Evolutionary conservation across 2,329 filamentous ascomycete genomes (phyloP).

Genomic region (Neofusicoccum umdonicola): DNA sequence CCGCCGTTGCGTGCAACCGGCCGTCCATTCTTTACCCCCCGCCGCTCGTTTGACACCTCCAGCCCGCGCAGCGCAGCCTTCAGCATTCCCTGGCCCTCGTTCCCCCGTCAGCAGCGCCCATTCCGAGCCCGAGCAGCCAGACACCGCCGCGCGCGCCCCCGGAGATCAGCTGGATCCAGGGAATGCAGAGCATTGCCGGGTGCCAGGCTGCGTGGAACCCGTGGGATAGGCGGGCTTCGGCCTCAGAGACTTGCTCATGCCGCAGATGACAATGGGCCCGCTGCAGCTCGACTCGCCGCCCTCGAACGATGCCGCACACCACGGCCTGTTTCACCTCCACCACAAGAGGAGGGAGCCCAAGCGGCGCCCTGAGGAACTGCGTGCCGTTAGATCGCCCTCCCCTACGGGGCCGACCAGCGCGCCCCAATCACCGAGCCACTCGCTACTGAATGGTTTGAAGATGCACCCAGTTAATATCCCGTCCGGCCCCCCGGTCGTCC

Average conservation of each 20-base stretch:
- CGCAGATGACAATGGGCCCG: constrained; percentile 15
- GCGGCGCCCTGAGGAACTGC: constrained; percentile 12
- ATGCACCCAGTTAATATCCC: constrained; percentile 15
- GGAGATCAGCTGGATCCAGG: not conserved
- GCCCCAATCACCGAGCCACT: constrained; percentile 14
- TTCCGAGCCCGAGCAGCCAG: not conserved
- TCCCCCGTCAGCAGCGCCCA: not conserved
- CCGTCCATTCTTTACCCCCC: constrained; percentile 11
- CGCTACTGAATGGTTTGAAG: constrained; percentile 14
- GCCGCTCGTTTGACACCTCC: constrained; percentile 8
- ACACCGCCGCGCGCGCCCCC: not conserved
- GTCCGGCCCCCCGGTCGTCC: constrained; percentile 5
- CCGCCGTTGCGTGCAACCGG: constrained; percentile 10
- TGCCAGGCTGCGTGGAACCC: constrained; percentile 12
- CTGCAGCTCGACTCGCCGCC: constrained; percentile 3
- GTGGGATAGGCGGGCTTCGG: constrained; percentile 11
- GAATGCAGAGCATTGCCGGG: constrained; percentile 16
- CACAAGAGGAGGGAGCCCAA: constrained; percentile 10
- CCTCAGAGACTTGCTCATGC: constrained; percentile 9
- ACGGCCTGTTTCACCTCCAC: constrained; percentile 10
- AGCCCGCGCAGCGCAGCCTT: not conserved
- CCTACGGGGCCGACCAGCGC: constrained; percentile 12
- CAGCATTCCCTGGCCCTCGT: constrained; percentile 3
- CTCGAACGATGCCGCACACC: not conserved
- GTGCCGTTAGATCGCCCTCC: not conserved